Evolutionary conservation across 257 asterid genomes (phyloP).

Genomic region (Petunia axillaris): DNA sequence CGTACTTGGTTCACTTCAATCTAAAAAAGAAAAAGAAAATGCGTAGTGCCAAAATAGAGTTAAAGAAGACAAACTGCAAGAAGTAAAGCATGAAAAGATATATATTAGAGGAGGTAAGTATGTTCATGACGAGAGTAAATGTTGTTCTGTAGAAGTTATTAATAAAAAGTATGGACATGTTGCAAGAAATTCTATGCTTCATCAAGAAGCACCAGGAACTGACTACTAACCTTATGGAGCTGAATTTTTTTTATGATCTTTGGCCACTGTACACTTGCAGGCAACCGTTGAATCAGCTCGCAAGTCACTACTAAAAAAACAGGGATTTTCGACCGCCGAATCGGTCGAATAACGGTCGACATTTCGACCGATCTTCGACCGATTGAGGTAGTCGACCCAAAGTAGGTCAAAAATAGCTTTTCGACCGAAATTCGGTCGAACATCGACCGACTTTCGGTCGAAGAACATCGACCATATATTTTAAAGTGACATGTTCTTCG

Average conservation of each 20-base stretch:
- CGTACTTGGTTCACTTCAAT: conserved; percentile 48
- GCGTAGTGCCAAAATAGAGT: conserved; percentile 3
- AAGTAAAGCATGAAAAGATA: background rate
- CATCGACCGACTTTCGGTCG: too few species aligned
- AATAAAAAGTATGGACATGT: background rate
- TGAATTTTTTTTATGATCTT: conserved; percentile 39
- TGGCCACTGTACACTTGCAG: conserved; percentile 48
- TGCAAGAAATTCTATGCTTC: background rate
- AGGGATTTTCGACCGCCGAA: background rate
- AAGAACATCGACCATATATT: too few species aligned
- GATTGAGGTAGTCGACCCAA: too few species aligned
- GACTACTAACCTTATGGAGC: conserved; percentile 47
- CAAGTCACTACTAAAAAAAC: conserved; percentile 39
- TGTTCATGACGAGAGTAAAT: conserved; percentile 1
- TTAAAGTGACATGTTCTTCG: too few species aligned
- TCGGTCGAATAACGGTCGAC: background rate
- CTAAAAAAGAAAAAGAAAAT: conserved; percentile 29
- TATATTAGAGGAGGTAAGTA: background rate
- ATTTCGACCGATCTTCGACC: too few species aligned
- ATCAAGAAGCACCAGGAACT: background rate
- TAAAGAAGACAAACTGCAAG: conserved; percentile 13
- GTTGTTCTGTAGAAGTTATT: background rate
- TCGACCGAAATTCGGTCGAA: too few species aligned
- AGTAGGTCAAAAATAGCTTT: too few species aligned
- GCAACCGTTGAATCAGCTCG: conserved; percentile 45